Evolutionary conservation across 345 rosid species (phyloP).

Genomic region (Bretschneidera sinensis): DNA sequence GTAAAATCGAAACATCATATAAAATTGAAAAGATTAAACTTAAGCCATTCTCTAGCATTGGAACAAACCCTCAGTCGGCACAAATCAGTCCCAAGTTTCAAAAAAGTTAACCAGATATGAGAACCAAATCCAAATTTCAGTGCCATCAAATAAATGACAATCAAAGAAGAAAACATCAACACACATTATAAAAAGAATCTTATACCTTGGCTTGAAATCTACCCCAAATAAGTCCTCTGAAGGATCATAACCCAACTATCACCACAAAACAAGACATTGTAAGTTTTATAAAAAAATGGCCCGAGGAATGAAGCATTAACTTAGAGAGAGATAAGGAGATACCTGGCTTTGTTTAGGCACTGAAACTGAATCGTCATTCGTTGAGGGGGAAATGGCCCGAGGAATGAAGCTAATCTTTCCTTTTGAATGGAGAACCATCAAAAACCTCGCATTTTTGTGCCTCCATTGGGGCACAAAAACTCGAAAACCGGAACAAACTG

Average conservation of each 20-base stretch:
- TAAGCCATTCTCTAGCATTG: no score
- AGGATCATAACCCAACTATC: slow-evolving; percentile 72
- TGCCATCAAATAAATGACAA: no score
- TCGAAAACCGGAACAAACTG: slow-evolving; percentile 28
- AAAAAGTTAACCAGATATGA: no score
- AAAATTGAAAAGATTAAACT: no score
- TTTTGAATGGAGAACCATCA: slow-evolving; percentile 18
- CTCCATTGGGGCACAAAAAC: slow-evolving; percentile 32
- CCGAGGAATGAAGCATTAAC: background rate
- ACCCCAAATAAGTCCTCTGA: slow-evolving; percentile 69
- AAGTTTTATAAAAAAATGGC: background rate
- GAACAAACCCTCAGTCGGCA: no score
- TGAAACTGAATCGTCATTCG: slow-evolving; percentile 32
- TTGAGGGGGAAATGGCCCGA: slow-evolving; percentile 34
- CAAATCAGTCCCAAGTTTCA: no score
- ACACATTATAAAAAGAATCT: background rate
- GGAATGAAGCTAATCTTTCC: slow-evolving; percentile 28
- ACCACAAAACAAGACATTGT: slow-evolving; percentile 16
- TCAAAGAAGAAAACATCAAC: no score
- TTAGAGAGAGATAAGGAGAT: slow-evolving; percentile 3
- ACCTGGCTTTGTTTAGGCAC: slow-evolving; percentile 42
- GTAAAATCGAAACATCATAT: no score
- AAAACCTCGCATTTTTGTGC: slow-evolving; percentile 15
- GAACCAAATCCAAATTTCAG: no score
- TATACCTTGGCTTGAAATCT: slow-evolving; percentile 55